These are phyloP conservation scores for Calonectria hawksworthii DNA, from an alignment of 2,329 filamentous ascomycete species.

Conservation along the genomic window DNA sequence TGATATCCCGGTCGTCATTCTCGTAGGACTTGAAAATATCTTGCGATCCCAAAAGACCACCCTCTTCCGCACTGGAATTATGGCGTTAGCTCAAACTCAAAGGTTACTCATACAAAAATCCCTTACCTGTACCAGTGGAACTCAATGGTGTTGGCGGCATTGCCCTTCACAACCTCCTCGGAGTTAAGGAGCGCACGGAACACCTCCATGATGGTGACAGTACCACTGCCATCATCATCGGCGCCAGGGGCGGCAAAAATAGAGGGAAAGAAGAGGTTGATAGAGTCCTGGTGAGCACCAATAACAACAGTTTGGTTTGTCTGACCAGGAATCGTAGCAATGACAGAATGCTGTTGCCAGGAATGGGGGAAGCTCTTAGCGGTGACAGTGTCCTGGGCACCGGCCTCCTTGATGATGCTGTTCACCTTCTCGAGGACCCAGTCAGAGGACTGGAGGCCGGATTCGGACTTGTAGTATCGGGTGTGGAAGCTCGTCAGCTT, in stretches of 20 bases:
- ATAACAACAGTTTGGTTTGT: slow-evolving; percentile 89
- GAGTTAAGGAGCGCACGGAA: slow-evolving; percentile 84
- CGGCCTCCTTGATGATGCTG: slow-evolving; percentile 77
- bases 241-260: slow-evolving; percentile 89
- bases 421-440: slow-evolving; percentile 87
- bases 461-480: slow-evolving; percentile 84
- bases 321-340: slow-evolving; percentile 90
- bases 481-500: slow-evolving; percentile 85
- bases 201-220: slow-evolving; percentile 94
- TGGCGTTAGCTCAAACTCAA: neutral
- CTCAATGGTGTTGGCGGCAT: slow-evolving; percentile 88
- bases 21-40: slow-evolving; percentile 90
- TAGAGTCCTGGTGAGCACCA: slow-evolving; percentile 94
- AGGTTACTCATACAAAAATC: too few species aligned
- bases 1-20: slow-evolving; percentile 79
- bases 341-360: slow-evolving; percentile 93
- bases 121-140: slow-evolving; percentile 85
- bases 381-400: slow-evolving; percentile 76
- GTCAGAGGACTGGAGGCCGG: slow-evolving; percentile 85
- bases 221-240: slow-evolving; percentile 95
- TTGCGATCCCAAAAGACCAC: slow-evolving; percentile 87
- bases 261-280: slow-evolving; percentile 91
- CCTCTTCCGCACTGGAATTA: slow-evolving; percentile 81
- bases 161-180: slow-evolving; percentile 77
- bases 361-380: slow-evolving; percentile 83